A percentile compares a stretch with the other conserved stretches of the same genome.
Conservation (phyloP, 495 filamentous ascomycete genomes). For the Penicillium robsamsonii region DNA sequence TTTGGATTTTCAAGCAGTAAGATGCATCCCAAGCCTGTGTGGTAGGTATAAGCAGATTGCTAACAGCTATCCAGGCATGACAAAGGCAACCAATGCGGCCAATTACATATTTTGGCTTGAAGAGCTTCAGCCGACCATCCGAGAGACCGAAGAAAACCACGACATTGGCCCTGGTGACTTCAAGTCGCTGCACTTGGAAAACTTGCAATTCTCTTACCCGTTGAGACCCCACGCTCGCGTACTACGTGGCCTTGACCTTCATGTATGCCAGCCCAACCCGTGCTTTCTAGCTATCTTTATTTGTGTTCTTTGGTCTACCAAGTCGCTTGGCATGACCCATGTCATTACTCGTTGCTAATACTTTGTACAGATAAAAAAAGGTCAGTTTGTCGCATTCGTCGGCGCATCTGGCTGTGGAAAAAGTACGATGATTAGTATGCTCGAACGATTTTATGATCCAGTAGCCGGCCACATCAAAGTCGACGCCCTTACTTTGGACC, state of each 20-base stretch:
- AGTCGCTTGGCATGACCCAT: neutral
- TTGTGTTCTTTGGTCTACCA: neutral
- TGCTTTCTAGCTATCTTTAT: neutral
- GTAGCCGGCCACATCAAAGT: slow-evolving; percentile 30
- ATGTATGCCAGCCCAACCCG: neutral
- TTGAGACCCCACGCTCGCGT: slow-evolving; percentile 14
- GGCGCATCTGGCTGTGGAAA: slow-evolving; percentile 59
- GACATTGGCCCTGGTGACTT: slow-evolving; percentile 22
- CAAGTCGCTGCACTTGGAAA: slow-evolving; percentile 44
- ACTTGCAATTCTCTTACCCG: slow-evolving; percentile 60
- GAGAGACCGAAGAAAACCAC: slow-evolving; percentile 35
- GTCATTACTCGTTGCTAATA: neutral
- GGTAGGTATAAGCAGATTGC: neutral
- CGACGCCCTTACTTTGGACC: slow-evolving; percentile 16
- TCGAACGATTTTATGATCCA: slow-evolving; percentile 56
- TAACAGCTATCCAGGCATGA: slow-evolving; percentile 31
- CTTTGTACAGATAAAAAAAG: slow-evolving; percentile 20
- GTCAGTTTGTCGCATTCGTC: slow-evolving; percentile 52
- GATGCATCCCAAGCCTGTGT: neutral
- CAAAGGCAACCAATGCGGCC: slow-evolving; percentile 39
- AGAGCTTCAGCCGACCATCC: slow-evolving; percentile 34
- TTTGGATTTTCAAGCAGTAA: slow-evolving; percentile 35
- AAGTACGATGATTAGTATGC: slow-evolving; percentile 51
- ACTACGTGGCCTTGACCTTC: slow-evolving; percentile 14
- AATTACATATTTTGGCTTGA: slow-evolving; percentile 51